Base-by-base conservation (phyloP, 2,329 filamentous ascomycete genomes). In the Aspergillus sp. region DNA sequence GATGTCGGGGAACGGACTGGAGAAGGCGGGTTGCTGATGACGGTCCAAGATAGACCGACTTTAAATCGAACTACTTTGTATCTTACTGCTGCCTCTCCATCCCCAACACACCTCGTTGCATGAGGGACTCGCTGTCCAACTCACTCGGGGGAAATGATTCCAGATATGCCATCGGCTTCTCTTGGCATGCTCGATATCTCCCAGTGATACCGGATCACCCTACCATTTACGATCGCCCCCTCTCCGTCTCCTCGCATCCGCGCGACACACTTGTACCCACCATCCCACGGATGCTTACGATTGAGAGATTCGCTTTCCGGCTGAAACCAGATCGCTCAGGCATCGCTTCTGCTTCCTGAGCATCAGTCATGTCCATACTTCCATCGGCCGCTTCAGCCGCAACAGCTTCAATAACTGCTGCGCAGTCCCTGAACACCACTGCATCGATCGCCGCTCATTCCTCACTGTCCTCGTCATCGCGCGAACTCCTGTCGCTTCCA, bases 401-500 rank as follows among this genome's bases (percentile, higher is more conserved):
- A 10, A 54, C 64, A 21, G 47, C 61, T 27, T 52, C 62, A 27
- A 50, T 63, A 27, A 54, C 69, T 13, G 51, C 69, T 2, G 50
- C 63, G 3, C 65, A 70, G 27, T 60, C 64, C 11, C 54, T 72
- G 8, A 70, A 67, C n/a, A 64, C 67, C 19, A 58, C 66, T 10
- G 65, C 65, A 51, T 15, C 51, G 15, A 56, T 65, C 23, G 48
- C 68, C 48, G 52, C 60, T 47, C 50, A 50, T 30, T 70, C 69
- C 42, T 57, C 70, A 30, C 50, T 70, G 23, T 66, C 72, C 11
- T 66, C 70, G 17, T 70, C 71, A 19, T 64, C 70, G 10, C 71
- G 70, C 58, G 71, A 75, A 23, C 58, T 78, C 17, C 63, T 78
- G 39, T 69, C 71, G 25, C 66, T 74, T 52, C 76, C 77, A 15